Percentiles rank a stretch among this genome's conserved stretches.
Conservation (phyloP, 257 asterid species). For the Solanum appendiculatum region DNA sequence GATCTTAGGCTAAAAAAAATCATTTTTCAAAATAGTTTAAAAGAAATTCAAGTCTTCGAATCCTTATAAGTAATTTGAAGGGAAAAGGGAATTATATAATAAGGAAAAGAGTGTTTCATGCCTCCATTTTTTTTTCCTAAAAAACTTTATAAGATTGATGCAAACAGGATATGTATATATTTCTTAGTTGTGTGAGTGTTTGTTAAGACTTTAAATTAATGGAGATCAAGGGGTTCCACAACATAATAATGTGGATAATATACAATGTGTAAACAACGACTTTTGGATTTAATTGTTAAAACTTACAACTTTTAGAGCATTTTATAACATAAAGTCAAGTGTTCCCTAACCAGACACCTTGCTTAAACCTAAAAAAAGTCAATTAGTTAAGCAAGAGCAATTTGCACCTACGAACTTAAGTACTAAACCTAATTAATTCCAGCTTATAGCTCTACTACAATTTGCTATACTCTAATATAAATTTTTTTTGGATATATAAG, state of each 20-base stretch:
- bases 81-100: background rate
- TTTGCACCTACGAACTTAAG: background rate
- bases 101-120: background rate
- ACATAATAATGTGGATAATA: background rate
- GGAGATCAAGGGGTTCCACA: background rate
- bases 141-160: background rate
- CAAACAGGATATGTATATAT: background rate
- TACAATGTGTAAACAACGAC: background rate
- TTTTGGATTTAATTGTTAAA: background rate
- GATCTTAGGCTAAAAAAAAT: background rate
- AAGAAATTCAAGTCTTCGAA: background rate
- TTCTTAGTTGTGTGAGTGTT: background rate
- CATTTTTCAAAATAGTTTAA: background rate
- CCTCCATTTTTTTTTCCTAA: background rate
- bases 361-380: background rate
- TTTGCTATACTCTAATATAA: background rate
- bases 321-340: background rate
- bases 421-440: background rate
- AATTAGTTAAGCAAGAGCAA: background rate
- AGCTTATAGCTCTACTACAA: background rate
- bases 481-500: background rate
- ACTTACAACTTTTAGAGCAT: background rate
- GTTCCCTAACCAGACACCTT: background rate
- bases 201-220: background rate
- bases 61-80: background rate